Base-by-base conservation (phyloP, 164 flowering plant genomes). In the Aristolochia fimbriata region DNA sequence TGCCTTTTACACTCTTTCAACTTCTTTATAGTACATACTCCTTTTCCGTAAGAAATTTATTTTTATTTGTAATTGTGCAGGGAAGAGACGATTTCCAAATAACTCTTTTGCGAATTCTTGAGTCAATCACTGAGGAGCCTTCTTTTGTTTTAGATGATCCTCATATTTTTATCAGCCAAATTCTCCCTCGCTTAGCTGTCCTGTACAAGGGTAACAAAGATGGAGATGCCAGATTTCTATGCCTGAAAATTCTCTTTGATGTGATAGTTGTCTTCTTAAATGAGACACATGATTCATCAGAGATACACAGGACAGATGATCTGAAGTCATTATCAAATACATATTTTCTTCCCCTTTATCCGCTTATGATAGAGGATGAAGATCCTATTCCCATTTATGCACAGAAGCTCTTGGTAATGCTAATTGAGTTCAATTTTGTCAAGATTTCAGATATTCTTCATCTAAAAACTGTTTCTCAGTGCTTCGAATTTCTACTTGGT, bases 311-410 rank as follows among this genome's bases (percentile, higher is more conserved):
- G 60, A 23, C 43, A 56, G 77, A 80, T 56, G 87, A 83, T 62
- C 70, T 91, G 73, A 82, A 81, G 64, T 71, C 76, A 54, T 79
- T 88, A 59, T 72, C 93, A 52, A 78, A 79, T 66, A 57, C 63
- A 51, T 76, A 84, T 65, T 94, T 94, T 74, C 87, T 91, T 53
- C 96, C 97, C 61, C 86, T 94, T 43, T 94, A 87, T 65, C 96
- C 99, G 15, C 73, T 67, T 47, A 73, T 91, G 55, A 77, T 86
- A 13, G 84, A 85, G 75, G 99, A 94, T 58, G 99, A 91, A 71
- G 97, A 94, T 73, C 97, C 91, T 2, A 94, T 91, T 59, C 99
- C 99, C 31, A 77, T 84, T 78, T 94, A 86, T 65, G 96, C 97
- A 0, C 96, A 88, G 82, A 91, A 91, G 78, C 96, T 94, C 27